Percentiles rank a stretch among this genome's conserved stretches.
Evolutionary conservation across 306 rosid genomes (phyloP).

Genomic region (Vicia villosa): DNA sequence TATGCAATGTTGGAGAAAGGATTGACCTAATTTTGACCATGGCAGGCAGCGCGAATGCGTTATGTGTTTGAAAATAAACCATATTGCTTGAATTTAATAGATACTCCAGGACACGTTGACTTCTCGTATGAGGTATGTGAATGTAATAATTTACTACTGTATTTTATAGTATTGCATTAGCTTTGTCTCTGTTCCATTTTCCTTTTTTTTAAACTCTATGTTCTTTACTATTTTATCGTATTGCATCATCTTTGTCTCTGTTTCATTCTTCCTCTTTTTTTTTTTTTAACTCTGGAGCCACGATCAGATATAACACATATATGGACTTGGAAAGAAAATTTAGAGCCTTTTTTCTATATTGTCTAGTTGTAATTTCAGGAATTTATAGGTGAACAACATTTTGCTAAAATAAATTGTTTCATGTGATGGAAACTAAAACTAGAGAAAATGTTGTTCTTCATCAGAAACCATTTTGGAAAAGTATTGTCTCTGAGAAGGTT

Average conservation of each 20-base stretch:
- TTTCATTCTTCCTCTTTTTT: constrained; percentile 11
- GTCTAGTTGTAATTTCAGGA: constrained; percentile 19
- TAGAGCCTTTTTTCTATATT: constrained; percentile 6
- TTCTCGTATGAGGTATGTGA: constrained; percentile 83
- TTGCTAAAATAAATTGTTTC: background rate
- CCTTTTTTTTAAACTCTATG: constrained; percentile 3
- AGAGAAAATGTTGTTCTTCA: background rate
- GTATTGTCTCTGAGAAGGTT: too few relatives aligned
- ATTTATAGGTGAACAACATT: background rate
- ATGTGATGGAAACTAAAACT: background rate
- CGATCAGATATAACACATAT: constrained; percentile 7
- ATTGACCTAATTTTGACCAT: constrained; percentile 34
- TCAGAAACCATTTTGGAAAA: constrained; percentile 21
- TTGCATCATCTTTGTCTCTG: constrained; percentile 6
- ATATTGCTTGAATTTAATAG: constrained; percentile 83
- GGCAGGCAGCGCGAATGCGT: constrained; percentile 95
- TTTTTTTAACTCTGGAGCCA: constrained; percentile 12
- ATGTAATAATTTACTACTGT: constrained; percentile 14
- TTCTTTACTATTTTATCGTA: constrained; percentile 5
- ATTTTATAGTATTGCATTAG: constrained; percentile 4
- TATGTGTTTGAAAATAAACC: constrained; percentile 56
- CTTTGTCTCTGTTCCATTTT: constrained; percentile 3
- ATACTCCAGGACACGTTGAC: constrained; percentile 98
- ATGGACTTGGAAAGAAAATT: constrained; percentile 18
- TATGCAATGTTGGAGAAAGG: constrained; percentile 21